phyloP scores from a whole-genome alignment of 352 stramenopile genomes.

The Phytopythium montanum region DNA sequence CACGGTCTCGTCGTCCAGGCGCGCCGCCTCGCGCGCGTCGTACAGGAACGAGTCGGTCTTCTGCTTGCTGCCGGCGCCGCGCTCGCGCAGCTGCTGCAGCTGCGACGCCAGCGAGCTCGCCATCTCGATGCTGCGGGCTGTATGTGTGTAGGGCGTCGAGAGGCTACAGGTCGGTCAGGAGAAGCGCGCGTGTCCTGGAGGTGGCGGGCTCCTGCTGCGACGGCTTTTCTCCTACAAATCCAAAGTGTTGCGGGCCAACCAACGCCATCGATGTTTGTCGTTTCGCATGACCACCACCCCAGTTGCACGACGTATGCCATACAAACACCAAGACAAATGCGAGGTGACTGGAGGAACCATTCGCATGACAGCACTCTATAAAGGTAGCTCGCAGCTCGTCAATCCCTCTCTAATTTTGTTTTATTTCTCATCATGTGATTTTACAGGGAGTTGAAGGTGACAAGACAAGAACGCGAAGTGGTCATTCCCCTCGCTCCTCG shows the following conservation, averaged over 20 bases:
- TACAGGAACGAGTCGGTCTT: constrained; percentile 85
- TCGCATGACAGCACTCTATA: too few species aligned
- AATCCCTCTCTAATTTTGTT: too few species aligned
- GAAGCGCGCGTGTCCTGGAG: too few species aligned
- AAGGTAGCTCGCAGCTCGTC: too few species aligned
- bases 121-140: constrained; percentile 22
- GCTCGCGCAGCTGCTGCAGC: constrained; percentile 78
- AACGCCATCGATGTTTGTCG: constrained; percentile 3
- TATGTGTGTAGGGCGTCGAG: too few species aligned
- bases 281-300: constrained; percentile 13
- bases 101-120: constrained; percentile 68
- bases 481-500: background rate
- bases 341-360: constrained; percentile 20
- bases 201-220: background rate
- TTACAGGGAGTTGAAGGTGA: too few species aligned
- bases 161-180: too few species aligned
- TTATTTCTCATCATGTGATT: too few species aligned
- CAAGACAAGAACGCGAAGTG: too few species aligned
- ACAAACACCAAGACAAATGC: constrained; percentile 13
- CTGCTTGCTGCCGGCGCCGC: constrained; percentile 73
- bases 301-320: constrained; percentile 31
- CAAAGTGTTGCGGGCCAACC: background rate
- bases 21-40: constrained; percentile 72
- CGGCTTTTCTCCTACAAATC: constrained; percentile 2
- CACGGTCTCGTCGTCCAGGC: constrained; percentile 79